phyloP scores from a whole-genome alignment of 495 filamentous ascomycete species.

The Aspergillus indologenus region DNA sequence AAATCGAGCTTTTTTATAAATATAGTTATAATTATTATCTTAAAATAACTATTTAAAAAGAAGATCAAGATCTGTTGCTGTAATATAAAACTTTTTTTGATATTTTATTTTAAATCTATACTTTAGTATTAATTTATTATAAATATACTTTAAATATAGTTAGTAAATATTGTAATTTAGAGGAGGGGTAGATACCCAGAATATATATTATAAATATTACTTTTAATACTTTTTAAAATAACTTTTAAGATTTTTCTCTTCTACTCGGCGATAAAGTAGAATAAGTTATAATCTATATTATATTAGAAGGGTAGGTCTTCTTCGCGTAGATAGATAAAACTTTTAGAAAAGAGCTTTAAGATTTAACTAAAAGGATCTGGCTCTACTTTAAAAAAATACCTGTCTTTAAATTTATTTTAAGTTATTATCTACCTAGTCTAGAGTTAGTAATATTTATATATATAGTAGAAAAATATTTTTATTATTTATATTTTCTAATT shows the following conservation, averaged over 20 bases:
- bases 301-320: not conserved
- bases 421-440: constrained; percentile 9
- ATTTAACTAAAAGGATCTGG: constrained; percentile 1
- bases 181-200: constrained; percentile 5
- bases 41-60: constrained; percentile 20
- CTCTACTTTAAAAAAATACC: constrained; percentile 1
- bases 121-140: constrained; percentile 12
- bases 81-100: constrained; percentile 18
- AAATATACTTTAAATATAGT: constrained; percentile 18
- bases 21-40: constrained; percentile 22
- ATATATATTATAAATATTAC: constrained; percentile 9
- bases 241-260: not conserved
- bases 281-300: constrained; percentile 3
- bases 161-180: not conserved
- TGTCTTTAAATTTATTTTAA: constrained; percentile 5
- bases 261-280: constrained; percentile 7
- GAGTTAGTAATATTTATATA: not conserved
- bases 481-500: constrained; percentile 7
- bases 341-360: constrained; percentile 8
- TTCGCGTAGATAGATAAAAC: constrained; percentile 1
- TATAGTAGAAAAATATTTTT: constrained; percentile 1
- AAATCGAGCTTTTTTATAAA: constrained; percentile 19
- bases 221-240: not conserved
- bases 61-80: constrained; percentile 19
- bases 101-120: constrained; percentile 21